Evolutionary conservation across 768 basidiomycete genomes (phyloP).

Genomic region (Boletus sp.): DNA sequence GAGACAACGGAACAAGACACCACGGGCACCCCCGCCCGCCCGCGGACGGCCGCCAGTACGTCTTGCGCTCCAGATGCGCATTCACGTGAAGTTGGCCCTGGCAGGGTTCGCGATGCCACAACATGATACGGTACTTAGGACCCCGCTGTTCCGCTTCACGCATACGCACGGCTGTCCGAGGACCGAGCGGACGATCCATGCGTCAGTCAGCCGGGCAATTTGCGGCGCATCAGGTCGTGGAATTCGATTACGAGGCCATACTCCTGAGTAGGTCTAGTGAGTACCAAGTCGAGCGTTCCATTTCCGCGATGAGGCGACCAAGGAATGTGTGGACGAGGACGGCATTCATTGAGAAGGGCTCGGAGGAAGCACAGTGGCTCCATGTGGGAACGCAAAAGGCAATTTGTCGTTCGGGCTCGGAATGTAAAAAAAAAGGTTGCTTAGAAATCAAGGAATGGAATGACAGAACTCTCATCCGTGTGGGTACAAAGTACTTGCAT

Average conservation of each 20-base stretch:
- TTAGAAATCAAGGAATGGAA: conserved; percentile 3
- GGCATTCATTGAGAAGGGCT: not conserved
- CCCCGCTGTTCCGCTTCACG: too few species aligned
- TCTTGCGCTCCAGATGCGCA: too few species aligned
- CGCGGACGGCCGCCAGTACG: too few species aligned
- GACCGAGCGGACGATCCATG: not conserved
- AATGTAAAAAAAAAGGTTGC: not conserved
- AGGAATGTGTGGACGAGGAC: not conserved
- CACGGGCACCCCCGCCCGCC: too few species aligned
- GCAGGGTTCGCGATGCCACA: not conserved
- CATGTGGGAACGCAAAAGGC: not conserved
- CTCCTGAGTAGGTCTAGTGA: not conserved
- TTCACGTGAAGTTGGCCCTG: too few species aligned
- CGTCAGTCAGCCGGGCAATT: not conserved
- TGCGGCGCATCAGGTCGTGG: not conserved
- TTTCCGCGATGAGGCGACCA: not conserved
- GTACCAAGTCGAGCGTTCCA: not conserved
- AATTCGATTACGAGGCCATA: not conserved
- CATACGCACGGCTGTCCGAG: not conserved
- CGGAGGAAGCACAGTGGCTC: not conserved
- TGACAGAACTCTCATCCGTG: not conserved
- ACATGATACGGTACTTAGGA: not conserved
- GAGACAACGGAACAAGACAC: not conserved
- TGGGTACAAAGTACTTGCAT: not conserved
- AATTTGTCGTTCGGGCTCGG: too few species aligned